Evolutionary conservation across 2,329 filamentous ascomycete genomes (phyloP).

Genomic region (Talaromyces sp.): DNA sequence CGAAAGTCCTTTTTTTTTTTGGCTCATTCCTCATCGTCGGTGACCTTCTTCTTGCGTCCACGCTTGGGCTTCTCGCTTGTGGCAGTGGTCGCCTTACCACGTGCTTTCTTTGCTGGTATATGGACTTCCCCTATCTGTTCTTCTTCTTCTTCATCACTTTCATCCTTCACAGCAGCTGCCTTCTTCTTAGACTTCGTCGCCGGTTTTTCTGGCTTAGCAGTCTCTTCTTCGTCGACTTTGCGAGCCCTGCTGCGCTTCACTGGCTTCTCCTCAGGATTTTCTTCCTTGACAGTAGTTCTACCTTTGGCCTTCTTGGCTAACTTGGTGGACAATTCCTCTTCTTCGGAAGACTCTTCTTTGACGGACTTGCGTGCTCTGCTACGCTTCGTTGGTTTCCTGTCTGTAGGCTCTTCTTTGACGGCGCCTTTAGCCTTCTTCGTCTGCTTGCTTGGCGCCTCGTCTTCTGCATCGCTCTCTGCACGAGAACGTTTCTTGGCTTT

Average conservation of each 20-base stretch:
- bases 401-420: conserved; percentile 18
- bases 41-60: conserved; percentile 17
- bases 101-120: conserved; percentile 9
- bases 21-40: conserved; percentile 5
- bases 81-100: conserved; percentile 8
- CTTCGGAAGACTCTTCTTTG: conserved; percentile 20
- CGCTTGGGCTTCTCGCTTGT: conserved; percentile 19
- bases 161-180: conserved; percentile 1
- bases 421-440: conserved; percentile 17
- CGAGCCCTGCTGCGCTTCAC: conserved; percentile 6
- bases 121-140: background rate
- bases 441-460: conserved; percentile 22
- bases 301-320: conserved; percentile 12
- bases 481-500: conserved; percentile 22
- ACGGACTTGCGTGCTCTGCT: conserved; percentile 2
- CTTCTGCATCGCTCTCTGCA: conserved; percentile 18
- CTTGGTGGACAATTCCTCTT: conserved; percentile 19
- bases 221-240: conserved; percentile 20
- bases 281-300: conserved; percentile 10
- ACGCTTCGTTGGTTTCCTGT: conserved; percentile 18
- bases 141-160: background rate
- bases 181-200: conserved; percentile 23
- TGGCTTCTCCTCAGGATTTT: conserved; percentile 15
- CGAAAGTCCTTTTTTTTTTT: background rate
- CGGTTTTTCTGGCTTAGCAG: background rate